Evolutionary conservation across 495 filamentous ascomycete genomes (phyloP).

Genomic region (Neurospora sp.): DNA sequence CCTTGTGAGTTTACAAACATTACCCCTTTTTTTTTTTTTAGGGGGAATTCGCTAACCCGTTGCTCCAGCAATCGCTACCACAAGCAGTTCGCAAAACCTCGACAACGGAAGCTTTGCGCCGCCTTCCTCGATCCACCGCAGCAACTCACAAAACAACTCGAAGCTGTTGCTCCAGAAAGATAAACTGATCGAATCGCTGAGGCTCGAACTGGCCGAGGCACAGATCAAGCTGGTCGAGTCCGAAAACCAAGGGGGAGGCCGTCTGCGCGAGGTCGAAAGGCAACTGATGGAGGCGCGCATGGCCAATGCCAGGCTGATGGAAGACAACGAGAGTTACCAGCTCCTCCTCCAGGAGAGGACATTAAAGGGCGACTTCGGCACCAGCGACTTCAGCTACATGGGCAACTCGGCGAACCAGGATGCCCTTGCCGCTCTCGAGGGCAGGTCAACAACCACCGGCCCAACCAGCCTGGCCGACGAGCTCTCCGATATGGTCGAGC

Average conservation of each 20-base stretch:
- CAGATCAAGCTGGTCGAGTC: slow-evolving; percentile 94
- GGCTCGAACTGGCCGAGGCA: slow-evolving; percentile 84
- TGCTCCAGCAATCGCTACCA: slow-evolving; percentile 31
- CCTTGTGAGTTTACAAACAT: slow-evolving; percentile 41
- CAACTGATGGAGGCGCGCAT: slow-evolving; percentile 81
- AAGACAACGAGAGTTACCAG: slow-evolving; percentile 97
- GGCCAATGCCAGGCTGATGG: slow-evolving; percentile 90
- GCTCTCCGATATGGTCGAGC: slow-evolving; percentile 51
- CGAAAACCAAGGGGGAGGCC: slow-evolving; percentile 81
- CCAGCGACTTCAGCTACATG: slow-evolving; percentile 70
- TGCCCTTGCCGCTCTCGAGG: slow-evolving; percentile 46
- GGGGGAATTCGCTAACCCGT: neutral
- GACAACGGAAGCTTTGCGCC: slow-evolving; percentile 76
- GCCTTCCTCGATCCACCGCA: slow-evolving; percentile 68
- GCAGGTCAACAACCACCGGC: slow-evolving; percentile 33
- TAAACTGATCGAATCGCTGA: slow-evolving; percentile 83
- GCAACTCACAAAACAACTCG: slow-evolving; percentile 75
- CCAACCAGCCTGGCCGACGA: slow-evolving; percentile 74
- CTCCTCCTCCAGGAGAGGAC: slow-evolving; percentile 88
- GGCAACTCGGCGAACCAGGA: slow-evolving; percentile 42
- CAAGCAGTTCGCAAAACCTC: slow-evolving; percentile 41
- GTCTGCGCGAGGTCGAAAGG: slow-evolving; percentile 77
- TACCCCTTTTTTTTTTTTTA: neutral
- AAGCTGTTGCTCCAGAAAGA: slow-evolving; percentile 89
- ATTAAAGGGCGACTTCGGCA: slow-evolving; percentile 83